phyloP scores from a whole-genome alignment of 768 basidiomycete genomes.

The Suillus discolor region DNA sequence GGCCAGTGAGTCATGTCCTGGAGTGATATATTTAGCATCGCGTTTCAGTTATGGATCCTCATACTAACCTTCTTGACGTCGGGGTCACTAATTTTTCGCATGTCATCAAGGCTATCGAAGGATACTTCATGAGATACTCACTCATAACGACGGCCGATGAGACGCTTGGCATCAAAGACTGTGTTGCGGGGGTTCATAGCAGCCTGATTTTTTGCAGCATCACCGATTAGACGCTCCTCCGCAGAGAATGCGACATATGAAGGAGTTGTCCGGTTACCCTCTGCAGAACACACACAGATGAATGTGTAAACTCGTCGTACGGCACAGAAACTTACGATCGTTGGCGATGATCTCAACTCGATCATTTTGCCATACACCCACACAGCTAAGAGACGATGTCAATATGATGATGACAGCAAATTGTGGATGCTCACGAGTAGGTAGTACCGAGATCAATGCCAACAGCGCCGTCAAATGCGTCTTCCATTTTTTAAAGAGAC shows the following conservation, averaged over 20 bases:
- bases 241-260: slow-evolving; percentile 99
- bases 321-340: slow-evolving; percentile 63
- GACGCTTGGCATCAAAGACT: slow-evolving; percentile 98
- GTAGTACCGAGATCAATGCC: slow-evolving; percentile 98
- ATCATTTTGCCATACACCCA: slow-evolving; percentile 99
- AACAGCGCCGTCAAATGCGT: slow-evolving; percentile 94
- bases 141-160: slow-evolving; percentile 98
- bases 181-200: slow-evolving; percentile 99
- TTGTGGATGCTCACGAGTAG: slow-evolving; percentile 70
- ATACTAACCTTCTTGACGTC: slow-evolving; percentile 81
- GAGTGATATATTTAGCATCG: slow-evolving; percentile 14
- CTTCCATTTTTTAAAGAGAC: slow-evolving; percentile 71
- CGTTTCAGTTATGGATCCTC: background rate
- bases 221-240: slow-evolving; percentile 97
- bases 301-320: background rate
- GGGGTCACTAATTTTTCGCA: slow-evolving; percentile 62
- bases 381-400: slow-evolving; percentile 63
- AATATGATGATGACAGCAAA: slow-evolving; percentile 19
- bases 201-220: slow-evolving; percentile 98
- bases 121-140: slow-evolving; percentile 38
- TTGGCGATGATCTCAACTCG: slow-evolving; percentile 99
- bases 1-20: slow-evolving; percentile 98
- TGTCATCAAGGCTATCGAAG: slow-evolving; percentile 5
- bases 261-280: slow-evolving; percentile 98
- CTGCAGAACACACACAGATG: slow-evolving; percentile 38